Base-by-base conservation (phyloP, 2,329 filamentous ascomycete species). In the Arthrobotrys megalospora region DNA sequence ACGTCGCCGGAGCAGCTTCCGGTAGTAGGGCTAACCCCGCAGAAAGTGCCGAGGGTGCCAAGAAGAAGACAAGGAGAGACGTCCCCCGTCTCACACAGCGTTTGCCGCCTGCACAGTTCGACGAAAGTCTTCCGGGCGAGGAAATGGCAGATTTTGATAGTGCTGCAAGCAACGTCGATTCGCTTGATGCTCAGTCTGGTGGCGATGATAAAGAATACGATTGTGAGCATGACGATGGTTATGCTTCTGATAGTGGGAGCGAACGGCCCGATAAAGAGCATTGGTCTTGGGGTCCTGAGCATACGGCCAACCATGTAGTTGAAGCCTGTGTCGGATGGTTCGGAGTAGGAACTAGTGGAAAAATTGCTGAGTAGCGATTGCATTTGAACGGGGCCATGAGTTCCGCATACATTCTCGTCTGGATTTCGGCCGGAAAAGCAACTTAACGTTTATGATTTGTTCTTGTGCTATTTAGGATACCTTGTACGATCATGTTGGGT, bases 221-320 rank as follows among this genome's bases (percentile, higher is more conserved):
- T 1, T 58, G 62, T 36, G 58, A 71, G 24, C 50, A 66, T 24
- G 73, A 77, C n/a, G 73, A 77, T 60, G 66, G 73, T 14, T 77
- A 66, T 63, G 73, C 73, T 38, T 77, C 73, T 6, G 73, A 77
- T 53, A 77, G 73, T 38, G 73, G 73, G 19, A 77, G 73, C 36
- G 73, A 77, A 14, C 47, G 66, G n/a, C 58, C 73, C 10, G 73
- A 77, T 21, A 77, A 77, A 50, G 66, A 66, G 11, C 60, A 77
- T 50, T 77, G 73, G 73, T 41, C 73, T 28, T 77, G 73, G 73
- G 73, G 73, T 5, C 73, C 73, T 16, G 55, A 41, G 6, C 67
- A 77, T 34, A 77, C 73, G 16, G 66, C 73, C 10, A 77, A 77
- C 60, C 66, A 77, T 50, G 66, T 77, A 12, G 60, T 77, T n/a